Evolutionary conservation across 2,329 filamentous ascomycete species (phyloP).

Genomic region (Paraconiothyrium brasiliense): DNA sequence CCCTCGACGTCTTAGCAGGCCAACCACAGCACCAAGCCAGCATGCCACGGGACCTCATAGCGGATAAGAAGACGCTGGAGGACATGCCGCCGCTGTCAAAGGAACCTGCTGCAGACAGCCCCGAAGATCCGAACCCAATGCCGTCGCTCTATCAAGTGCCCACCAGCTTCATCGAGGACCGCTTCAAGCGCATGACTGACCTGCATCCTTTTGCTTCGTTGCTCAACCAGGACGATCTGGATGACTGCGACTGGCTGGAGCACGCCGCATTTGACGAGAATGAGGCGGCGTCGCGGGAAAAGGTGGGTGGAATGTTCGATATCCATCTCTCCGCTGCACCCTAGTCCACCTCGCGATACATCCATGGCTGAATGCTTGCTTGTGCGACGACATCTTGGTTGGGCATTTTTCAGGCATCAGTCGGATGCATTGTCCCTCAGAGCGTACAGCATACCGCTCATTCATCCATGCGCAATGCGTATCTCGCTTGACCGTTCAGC

Average conservation of each 20-base stretch:
- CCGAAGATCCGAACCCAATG: conserved; percentile 29
- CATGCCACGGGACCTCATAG: conserved; percentile 57
- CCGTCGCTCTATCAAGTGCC: conserved; percentile 33
- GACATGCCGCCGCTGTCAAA: conserved; percentile 51
- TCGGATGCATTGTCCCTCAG: neutral
- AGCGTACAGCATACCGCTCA: neutral
- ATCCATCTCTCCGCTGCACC: conserved; percentile 13
- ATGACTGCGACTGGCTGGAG: conserved; percentile 69
- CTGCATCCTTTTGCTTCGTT: conserved; percentile 79
- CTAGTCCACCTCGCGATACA: conserved; percentile 6
- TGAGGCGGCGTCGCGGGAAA: conserved; percentile 67
- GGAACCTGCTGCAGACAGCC: conserved; percentile 31
- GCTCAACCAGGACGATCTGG: conserved; percentile 72
- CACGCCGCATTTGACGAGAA: conserved; percentile 65
- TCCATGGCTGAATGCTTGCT: conserved; percentile 8
- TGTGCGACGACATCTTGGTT: conserved; percentile 20
- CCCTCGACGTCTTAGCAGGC: conserved; percentile 2
- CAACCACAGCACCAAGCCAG: conserved; percentile 21
- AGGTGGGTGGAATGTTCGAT: conserved; percentile 56
- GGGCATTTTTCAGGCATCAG: conserved; percentile 26
- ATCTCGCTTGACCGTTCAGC: neutral
- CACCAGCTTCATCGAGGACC: conserved; percentile 34
- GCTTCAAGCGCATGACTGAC: conserved; percentile 58
- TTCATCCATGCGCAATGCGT: neutral
- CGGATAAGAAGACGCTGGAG: conserved; percentile 47